Percentiles rank a stretch among this genome's conserved stretches.
Evolutionary conservation across 768 basidiomycete species (phyloP).

Genomic region (Coprinellus aureogranulatus): DNA sequence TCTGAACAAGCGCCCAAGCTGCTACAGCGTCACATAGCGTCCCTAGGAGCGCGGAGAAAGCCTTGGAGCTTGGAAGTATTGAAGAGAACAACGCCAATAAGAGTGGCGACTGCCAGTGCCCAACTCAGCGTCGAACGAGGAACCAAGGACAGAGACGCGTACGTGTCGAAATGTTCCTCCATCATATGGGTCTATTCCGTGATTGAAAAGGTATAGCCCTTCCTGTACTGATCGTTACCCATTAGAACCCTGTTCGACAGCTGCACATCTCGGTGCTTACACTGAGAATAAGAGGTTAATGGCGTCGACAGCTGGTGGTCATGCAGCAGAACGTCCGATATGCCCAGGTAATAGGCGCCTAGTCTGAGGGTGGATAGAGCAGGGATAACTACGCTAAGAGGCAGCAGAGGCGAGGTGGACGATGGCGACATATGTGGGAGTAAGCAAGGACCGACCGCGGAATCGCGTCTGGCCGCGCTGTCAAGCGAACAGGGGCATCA

Average conservation of each 20-base stretch:
- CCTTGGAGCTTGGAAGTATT: constrained; percentile 53
- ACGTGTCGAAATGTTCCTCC: constrained; percentile 88
- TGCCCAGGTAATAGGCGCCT: constrained; percentile 48
- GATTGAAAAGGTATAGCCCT: constrained; percentile 76
- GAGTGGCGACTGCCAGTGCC: constrained; percentile 70
- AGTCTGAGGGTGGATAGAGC: constrained; percentile 48
- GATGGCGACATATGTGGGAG: neutral
- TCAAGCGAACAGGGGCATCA: too few species aligned
- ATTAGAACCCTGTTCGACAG: constrained; percentile 11
- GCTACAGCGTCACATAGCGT: constrained; percentile 62
- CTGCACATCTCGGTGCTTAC: constrained; percentile 37
- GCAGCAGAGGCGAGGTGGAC: neutral
- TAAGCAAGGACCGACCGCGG: too few species aligned
- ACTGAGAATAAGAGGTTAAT: constrained; percentile 71
- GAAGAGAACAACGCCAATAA: constrained; percentile 74
- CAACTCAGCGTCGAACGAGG: neutral
- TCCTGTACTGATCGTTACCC: constrained; percentile 68
- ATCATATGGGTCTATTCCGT: constrained; percentile 83
- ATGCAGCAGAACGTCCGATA: constrained; percentile 54
- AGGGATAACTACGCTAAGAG: constrained; percentile 28
- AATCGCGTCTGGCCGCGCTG: too few species aligned
- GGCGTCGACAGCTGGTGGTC: constrained; percentile 81
- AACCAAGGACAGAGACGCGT: constrained; percentile 22
- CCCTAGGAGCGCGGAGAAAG: constrained; percentile 61
- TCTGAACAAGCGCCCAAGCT: constrained; percentile 65